These are phyloP conservation scores for Stromatinia cepivora DNA, from an alignment of 2,329 filamentous ascomycete species.

Conservation along the genomic window DNA sequence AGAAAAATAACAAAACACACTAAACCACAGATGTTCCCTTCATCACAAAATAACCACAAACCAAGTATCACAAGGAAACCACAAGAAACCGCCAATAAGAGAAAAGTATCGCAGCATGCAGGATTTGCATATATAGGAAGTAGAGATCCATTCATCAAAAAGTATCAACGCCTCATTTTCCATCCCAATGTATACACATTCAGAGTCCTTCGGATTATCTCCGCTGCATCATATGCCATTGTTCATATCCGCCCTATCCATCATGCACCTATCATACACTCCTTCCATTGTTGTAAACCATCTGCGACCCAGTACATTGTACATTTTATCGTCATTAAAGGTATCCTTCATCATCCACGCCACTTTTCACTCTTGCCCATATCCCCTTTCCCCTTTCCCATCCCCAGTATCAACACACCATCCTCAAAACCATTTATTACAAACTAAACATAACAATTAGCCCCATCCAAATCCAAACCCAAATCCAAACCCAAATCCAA, in stretches of 20 bases:
- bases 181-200: slow-evolving; percentile 11
- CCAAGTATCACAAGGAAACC: background rate
- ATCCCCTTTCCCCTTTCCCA: background rate
- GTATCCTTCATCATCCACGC: background rate
- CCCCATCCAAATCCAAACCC: too few species aligned
- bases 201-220: background rate
- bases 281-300: background rate
- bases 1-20: too few species aligned
- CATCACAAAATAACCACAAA: background rate
- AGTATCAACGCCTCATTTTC: slow-evolving; percentile 20
- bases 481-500: background rate
- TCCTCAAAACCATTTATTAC: background rate
- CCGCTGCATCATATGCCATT: background rate
- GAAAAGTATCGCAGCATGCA: background rate
- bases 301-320: slow-evolving; percentile 4
- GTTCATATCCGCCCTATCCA: background rate
- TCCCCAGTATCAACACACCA: background rate
- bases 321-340: slow-evolving; percentile 12
- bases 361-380: background rate
- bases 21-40: background rate
- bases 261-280: slow-evolving; percentile 13
- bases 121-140: background rate
- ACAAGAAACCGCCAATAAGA: background rate
- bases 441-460: background rate
- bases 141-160: slow-evolving; percentile 23